A percentile compares a stretch with the other conserved stretches of the same genome.
phyloP scores from a whole-genome alignment of 768 basidiomycete species.

The Jaapia argillacea region DNA sequence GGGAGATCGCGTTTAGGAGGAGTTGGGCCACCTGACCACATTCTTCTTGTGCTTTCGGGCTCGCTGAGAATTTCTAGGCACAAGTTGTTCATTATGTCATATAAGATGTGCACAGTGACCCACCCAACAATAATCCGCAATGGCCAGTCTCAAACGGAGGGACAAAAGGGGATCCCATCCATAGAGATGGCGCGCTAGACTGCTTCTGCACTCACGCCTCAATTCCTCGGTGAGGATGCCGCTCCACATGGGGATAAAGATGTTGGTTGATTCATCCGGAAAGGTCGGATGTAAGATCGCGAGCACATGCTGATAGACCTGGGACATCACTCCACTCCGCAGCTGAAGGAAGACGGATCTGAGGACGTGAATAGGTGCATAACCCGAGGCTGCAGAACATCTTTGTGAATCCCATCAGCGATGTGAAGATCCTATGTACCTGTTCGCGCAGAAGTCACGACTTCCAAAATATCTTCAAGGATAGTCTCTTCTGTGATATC shows the following conservation, averaged over 20 bases:
- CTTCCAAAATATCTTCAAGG: constrained; percentile 9
- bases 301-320: constrained; percentile 34
- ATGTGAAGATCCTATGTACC: constrained; percentile 10
- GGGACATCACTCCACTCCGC: constrained; percentile 24
- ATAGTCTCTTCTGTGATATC: no score
- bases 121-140: constrained; percentile 36
- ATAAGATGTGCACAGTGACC: constrained; percentile 8
- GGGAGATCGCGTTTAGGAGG: constrained; percentile 41
- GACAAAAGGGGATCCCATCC: constrained; percentile 46
- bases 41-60: constrained; percentile 27
- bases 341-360: constrained; percentile 42
- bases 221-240: constrained; percentile 26
- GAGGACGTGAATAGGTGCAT: constrained; percentile 39
- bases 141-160: constrained; percentile 44
- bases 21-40: constrained; percentile 44
- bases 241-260: constrained; percentile 20
- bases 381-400: constrained; percentile 23
- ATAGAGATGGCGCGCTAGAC: constrained; percentile 47
- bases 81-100: constrained; percentile 1
- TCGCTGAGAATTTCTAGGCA: constrained; percentile 38
- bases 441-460: constrained; percentile 10
- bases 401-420: not conserved
- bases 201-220: constrained; percentile 35
- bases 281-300: constrained; percentile 26
- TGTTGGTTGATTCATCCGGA: constrained; percentile 24